These are phyloP conservation scores for Fraxinus excelsior DNA, from an alignment of 257 asterid species.

Conservation along the genomic window DNA sequence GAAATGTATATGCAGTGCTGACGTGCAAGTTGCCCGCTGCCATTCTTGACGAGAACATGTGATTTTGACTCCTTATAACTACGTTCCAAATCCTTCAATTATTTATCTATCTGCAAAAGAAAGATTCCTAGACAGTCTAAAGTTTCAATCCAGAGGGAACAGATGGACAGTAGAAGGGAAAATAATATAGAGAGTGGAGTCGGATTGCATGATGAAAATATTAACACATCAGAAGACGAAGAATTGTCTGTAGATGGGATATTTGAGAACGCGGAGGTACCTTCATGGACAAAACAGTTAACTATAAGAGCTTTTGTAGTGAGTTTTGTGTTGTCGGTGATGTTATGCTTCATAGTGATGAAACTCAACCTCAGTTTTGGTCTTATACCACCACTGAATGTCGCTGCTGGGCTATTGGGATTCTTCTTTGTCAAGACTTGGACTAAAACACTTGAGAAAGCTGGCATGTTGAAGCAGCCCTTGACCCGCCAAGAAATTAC, in stretches of 20 bases:
- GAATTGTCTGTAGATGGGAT: constrained; percentile 38
- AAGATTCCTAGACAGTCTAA: neutral
- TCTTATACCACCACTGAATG: constrained; percentile 63
- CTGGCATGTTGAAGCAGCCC: constrained; percentile 53
- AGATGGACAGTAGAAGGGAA: constrained; percentile 17
- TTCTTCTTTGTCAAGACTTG: constrained; percentile 63
- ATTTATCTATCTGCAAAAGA: neutral
- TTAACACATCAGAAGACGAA: constrained; percentile 11
- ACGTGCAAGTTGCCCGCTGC: constrained; percentile 14
- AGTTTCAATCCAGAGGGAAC: neutral
- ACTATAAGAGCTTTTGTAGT: constrained; percentile 58
- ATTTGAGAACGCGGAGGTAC: constrained; percentile 47
- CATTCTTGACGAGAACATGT: constrained; percentile 26
- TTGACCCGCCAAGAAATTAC: constrained; percentile 79
- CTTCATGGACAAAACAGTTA: constrained; percentile 64
- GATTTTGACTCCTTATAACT: constrained; percentile 7
- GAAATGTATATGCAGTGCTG: too few species aligned
- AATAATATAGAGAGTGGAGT: constrained; percentile 1
- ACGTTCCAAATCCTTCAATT: constrained; percentile 11
- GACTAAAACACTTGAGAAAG: constrained; percentile 45
- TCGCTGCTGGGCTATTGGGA: constrained; percentile 71
- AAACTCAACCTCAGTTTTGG: constrained; percentile 69
- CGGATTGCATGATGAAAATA: constrained; percentile 12
- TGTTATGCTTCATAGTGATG: constrained; percentile 61
- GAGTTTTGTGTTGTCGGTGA: constrained; percentile 48